Conservation (phyloP, 116 monocot genomes). For the Trichopus zeylanicus region DNA sequence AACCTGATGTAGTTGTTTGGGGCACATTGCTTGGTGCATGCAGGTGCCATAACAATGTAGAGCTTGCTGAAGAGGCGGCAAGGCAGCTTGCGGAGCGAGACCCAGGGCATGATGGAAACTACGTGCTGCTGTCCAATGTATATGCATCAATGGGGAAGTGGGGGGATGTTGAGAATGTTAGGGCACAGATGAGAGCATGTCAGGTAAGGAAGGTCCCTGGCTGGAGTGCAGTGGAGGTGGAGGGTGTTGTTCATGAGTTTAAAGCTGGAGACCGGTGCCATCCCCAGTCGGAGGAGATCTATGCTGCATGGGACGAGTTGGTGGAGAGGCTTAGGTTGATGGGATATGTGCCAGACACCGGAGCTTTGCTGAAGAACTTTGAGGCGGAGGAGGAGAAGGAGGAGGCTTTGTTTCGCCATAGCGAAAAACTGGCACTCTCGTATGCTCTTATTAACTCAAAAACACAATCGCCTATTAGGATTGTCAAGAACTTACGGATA, state of each 20-base stretch:
- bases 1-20: slow-evolving; percentile 28
- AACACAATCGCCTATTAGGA: slow-evolving; percentile 12
- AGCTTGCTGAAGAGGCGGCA: slow-evolving; percentile 32
- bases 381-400: slow-evolving; percentile 28
- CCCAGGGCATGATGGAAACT: slow-evolving; percentile 27
- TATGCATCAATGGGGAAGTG: slow-evolving; percentile 32
- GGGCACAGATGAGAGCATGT: slow-evolving; percentile 30
- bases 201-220: slow-evolving; percentile 36
- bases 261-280: slow-evolving; percentile 23
- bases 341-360: slow-evolving; percentile 23
- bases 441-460: slow-evolving; percentile 28
- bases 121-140: slow-evolving; percentile 46
- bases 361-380: slow-evolving; percentile 17
- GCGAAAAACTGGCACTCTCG: slow-evolving; percentile 36
- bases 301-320: slow-evolving; percentile 23
- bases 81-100: slow-evolving; percentile 16
- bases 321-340: slow-evolving; percentile 11
- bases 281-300: slow-evolving; percentile 17
- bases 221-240: slow-evolving; percentile 29
- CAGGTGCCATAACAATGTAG: slow-evolving; percentile 8
- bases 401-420: slow-evolving; percentile 23
- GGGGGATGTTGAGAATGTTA: slow-evolving; percentile 35
- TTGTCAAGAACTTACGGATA: slow-evolving; percentile 43
- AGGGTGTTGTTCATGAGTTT: slow-evolving; percentile 37
- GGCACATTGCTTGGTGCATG: slow-evolving; percentile 31